A percentile compares a stretch with the other conserved stretches of the same genome.
These are phyloP conservation scores for Nepenthes mirabilis DNA, from an alignment of 148 eudicot species.

Conservation along the genomic window DNA sequence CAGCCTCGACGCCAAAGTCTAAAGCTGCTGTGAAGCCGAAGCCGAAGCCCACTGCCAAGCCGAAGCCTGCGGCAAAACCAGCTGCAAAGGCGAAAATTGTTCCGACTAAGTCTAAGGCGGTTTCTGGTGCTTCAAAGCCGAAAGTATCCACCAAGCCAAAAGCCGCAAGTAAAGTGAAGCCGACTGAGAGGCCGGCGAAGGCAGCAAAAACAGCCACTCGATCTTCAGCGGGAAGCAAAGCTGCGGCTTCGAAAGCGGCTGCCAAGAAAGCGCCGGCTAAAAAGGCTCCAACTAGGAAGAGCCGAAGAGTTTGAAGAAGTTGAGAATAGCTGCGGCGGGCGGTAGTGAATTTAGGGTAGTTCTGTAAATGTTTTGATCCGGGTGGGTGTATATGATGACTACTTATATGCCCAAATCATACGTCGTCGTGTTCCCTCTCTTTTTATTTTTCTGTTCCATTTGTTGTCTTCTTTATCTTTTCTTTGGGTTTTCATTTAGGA, in stretches of 20 bases:
- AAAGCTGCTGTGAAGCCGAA: constrained; percentile 7
- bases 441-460: too few relatives aligned
- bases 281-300: constrained; percentile 25
- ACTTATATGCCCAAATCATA: too few relatives aligned
- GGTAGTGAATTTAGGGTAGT: too few relatives aligned
- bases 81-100: constrained; percentile 15
- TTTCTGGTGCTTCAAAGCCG: constrained; percentile 1
- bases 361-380: too few relatives aligned
- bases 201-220: constrained; percentile 35
- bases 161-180: constrained; percentile 18
- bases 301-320: constrained; percentile 16
- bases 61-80: constrained; percentile 20
- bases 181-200: constrained; percentile 35
- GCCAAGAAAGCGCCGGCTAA: constrained; percentile 29
- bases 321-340: too few relatives aligned
- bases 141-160: constrained; percentile 22
- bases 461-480: too few relatives aligned
- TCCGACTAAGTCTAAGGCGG: constrained; percentile 24
- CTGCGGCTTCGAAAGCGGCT: constrained; percentile 17
- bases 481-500: too few relatives aligned
- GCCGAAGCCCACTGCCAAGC: constrained; percentile 14
- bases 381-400: too few relatives aligned
- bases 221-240: constrained; percentile 42
- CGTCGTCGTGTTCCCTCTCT: too few relatives aligned
- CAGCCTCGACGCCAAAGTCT: constrained; percentile 6